Evolutionary conservation across 1,284 basidiomycete species (phyloP), one percentile per base, ranked within the genome.

Genomic region (Stereum hirsutum): DNA sequence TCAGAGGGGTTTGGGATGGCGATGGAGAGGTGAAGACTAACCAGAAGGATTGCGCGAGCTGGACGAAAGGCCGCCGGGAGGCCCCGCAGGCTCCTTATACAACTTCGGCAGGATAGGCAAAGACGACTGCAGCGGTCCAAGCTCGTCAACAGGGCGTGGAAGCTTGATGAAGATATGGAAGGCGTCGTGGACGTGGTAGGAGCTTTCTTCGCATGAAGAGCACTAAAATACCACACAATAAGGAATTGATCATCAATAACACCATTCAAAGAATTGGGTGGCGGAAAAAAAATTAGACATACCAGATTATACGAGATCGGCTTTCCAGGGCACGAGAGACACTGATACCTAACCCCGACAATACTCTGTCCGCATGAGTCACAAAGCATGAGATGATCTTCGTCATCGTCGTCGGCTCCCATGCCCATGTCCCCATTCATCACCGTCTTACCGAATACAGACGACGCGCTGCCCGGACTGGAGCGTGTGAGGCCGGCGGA

Each of bases 131-230:
- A 94, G 67, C 1, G 76, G 72, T 17, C 71, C 35, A 1, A 41
- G 36, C 14, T 45, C 68, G 42, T 88, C 72, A 12, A 92, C 79
- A 1, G 83, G 87, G 7, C 87, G 73, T 34, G 81, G 79, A 28
- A 94, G 68, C 56, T 89, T 91, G 70, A 93, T 79, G 66, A 94
- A 95, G 24, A 87, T 68, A 52, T 95, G 90, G 60, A 73, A 74
- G 0, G 89, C 77, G 57, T 93, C 80, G 55, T 95, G 90, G 19
- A 89, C 54, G 7, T 72, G 62, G 54, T 91, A 89, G 1, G 89
- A 92, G 30, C 70, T 70, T 33, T 68, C 60, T 61, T 95, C 91
- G 57, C 91, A 95, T 20, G 69, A 68, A 19, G 74, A 67, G 57
- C 91, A 94, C 88, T 92, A 12, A n/a, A 4, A n/a, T 12, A 10